These are phyloP conservation scores for Coemansia furcata DNA, from an alignment of 192 early-diverging fungal species.

Conservation along the genomic window DNA sequence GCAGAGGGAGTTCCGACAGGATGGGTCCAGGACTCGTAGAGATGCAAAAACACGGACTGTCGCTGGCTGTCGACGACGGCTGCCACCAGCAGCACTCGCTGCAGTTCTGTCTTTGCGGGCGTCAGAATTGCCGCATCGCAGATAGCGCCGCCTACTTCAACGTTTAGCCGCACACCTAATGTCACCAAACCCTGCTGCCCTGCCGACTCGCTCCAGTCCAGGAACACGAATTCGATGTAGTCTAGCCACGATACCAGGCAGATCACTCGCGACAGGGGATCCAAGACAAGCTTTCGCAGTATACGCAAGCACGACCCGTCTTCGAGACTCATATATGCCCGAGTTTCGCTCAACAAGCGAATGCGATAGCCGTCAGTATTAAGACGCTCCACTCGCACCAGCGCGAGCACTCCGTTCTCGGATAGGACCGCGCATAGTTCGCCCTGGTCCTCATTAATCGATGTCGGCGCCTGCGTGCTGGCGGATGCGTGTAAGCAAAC, in stretches of 20 bases:
- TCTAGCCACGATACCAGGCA: slow-evolving; percentile 36
- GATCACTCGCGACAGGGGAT: slow-evolving; percentile 25
- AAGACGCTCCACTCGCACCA: slow-evolving; percentile 9
- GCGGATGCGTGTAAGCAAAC: background rate
- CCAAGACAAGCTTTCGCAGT: slow-evolving; percentile 19
- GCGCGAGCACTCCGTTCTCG: slow-evolving; percentile 10
- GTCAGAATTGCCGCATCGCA: slow-evolving; percentile 35
- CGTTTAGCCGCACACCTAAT: background rate
- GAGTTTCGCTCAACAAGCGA: slow-evolving; percentile 6
- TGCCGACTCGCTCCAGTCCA: slow-evolving; percentile 9
- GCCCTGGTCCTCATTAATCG: background rate
- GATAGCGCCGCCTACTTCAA: slow-evolving; percentile 15
- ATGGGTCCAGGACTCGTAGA: slow-evolving; percentile 37
- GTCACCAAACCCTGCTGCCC: background rate
- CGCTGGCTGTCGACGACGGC: slow-evolving; percentile 21
- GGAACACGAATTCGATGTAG: slow-evolving; percentile 19
- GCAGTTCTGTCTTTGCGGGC: slow-evolving; percentile 14
- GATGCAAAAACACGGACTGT: slow-evolving; percentile 14
- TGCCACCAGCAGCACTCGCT: slow-evolving; percentile 30
- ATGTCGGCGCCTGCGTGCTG: background rate
- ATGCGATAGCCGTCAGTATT: background rate
- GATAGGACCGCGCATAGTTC: slow-evolving; percentile 19
- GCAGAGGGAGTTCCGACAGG: background rate
- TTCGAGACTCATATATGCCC: background rate
- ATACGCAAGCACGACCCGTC: background rate